Base-by-base conservation (phyloP, 108 stramenopile genomes). In the Mayamaea pseudoterrestris region DNA sequence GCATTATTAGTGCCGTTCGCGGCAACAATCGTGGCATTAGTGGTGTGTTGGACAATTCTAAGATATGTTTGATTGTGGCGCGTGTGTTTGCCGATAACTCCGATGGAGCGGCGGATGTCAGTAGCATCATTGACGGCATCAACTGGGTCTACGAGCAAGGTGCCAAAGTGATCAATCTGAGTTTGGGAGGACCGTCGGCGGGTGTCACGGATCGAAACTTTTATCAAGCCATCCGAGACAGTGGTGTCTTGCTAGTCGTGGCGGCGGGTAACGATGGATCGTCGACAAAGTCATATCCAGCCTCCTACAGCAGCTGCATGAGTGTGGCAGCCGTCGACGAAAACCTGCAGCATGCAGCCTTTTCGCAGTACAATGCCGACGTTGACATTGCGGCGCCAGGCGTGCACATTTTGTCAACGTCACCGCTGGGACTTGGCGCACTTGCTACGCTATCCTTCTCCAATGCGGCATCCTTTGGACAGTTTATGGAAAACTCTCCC, bases 231-330 rank as follows among this genome's bases (percentile, higher is more conserved):
- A 16, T 41, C n/a, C n/a, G 20, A 12, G 26, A 53, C 1, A 61
- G 61, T 9, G 35, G 54, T 1, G 51, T 69, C 5, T 41, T 74
- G 2, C 12, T 62, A 14, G 34, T 74, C 51, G 73, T 58, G 20
- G 63, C 73, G 0, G 60, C 65, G 8, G 73, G 73, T 1, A 74
- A 74, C 53, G 55, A 27, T 29, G 73, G 64, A 1, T 23, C 23
- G 4, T 14, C 18, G 16, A 5, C 3, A 2, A 28, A 41, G 11
- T 16, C 31, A 3, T 76, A 66, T 44, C 75, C 75, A 6, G 67
- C 70, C 37, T 42, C 52, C 7, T 72, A 72, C 50, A 20, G 28
- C 8, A 20, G 17, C 17, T 61, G 68, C 20, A 54, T 76, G 16
- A 44, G 42, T 22, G 71, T 76, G 23, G 64, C 47, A n/a, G 61